A percentile compares a stretch with the other conserved stretches of the same genome.
These are phyloP conservation scores for Geotrichum candidum DNA, from an alignment of 1,139 yeast species.

Conservation along the genomic window DNA sequence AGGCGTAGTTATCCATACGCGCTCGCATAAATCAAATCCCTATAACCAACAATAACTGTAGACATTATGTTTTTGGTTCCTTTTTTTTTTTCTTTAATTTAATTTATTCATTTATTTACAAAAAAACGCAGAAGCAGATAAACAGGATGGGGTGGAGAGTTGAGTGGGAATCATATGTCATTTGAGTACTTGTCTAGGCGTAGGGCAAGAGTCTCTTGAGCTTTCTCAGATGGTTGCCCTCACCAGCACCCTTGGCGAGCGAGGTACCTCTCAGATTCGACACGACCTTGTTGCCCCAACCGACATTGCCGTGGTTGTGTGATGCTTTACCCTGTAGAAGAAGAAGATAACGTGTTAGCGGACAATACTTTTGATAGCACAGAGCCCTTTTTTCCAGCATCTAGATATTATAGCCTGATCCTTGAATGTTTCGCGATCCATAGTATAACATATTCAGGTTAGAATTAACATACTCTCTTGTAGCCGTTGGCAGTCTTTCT, in stretches of 20 bases:
- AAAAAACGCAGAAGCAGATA: neutral
- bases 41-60: neutral
- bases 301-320: conserved; percentile 88
- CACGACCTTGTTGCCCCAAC: conserved; percentile 64
- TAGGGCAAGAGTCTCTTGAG: conserved; percentile 43
- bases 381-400: too few relatives aligned
- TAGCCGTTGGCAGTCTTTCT: conserved; percentile 56
- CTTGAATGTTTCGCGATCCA: neutral
- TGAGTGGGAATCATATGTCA: neutral
- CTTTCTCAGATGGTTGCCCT: conserved; percentile 50
- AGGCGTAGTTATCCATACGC: neutral
- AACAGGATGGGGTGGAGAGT: neutral
- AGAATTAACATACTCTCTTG: conserved; percentile 36
- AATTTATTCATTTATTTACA: neutral
- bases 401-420: neutral
- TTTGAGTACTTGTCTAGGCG: conserved; percentile 15
- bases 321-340: conserved; percentile 60
- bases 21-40: neutral
- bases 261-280: conserved; percentile 60
- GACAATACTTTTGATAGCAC: neutral
- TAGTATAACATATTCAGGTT: neutral
- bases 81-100: neutral
- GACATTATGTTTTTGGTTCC: neutral
- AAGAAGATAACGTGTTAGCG: neutral
- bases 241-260: conserved; percentile 45